These are phyloP conservation scores for Plantago lanceolata DNA, from an alignment of 305 asterid species.

Conservation along the genomic window DNA sequence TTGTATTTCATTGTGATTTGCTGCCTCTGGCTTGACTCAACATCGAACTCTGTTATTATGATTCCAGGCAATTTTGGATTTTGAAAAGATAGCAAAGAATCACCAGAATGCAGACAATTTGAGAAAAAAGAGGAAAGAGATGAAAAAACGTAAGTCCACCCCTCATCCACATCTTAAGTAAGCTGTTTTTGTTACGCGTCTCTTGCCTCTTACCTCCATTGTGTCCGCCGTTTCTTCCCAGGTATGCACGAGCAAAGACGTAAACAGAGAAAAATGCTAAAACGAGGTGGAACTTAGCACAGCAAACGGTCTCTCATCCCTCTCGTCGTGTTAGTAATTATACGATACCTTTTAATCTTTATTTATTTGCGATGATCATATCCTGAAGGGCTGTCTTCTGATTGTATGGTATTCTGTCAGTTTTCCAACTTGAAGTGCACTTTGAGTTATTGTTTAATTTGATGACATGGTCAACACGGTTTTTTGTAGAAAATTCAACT, in stretches of 20 bases:
- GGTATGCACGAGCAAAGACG: constrained; percentile 82
- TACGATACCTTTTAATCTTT: neutral
- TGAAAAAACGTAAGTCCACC: constrained; percentile 62
- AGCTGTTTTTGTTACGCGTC: neutral
- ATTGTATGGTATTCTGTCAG: too few species aligned
- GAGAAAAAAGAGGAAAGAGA: constrained; percentile 79
- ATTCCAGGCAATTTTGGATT: constrained; percentile 56
- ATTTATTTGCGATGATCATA: too few species aligned
- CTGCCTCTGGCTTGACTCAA: constrained; percentile 6
- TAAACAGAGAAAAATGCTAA: constrained; percentile 55
- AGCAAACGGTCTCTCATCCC: neutral
- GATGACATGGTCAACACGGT: neutral
- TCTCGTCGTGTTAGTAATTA: neutral
- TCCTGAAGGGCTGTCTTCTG: too few species aligned
- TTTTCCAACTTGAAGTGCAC: neutral
- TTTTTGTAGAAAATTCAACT: neutral
- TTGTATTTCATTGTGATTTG: neutral
- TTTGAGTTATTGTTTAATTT: neutral
- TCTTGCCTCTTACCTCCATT: constrained; percentile 1
- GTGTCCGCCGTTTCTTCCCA: constrained; percentile 26
- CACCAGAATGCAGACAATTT: constrained; percentile 50
- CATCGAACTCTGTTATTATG: constrained; percentile 14
- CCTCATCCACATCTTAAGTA: neutral
- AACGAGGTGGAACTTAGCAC: constrained; percentile 37
- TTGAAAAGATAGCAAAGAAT: constrained; percentile 65